Percentiles rank a stretch among this genome's conserved stretches.
These are phyloP conservation scores for Nakaseomyces kungkrabaensis DNA, from an alignment of 1,139 yeast genomes.

Conservation along the genomic window DNA sequence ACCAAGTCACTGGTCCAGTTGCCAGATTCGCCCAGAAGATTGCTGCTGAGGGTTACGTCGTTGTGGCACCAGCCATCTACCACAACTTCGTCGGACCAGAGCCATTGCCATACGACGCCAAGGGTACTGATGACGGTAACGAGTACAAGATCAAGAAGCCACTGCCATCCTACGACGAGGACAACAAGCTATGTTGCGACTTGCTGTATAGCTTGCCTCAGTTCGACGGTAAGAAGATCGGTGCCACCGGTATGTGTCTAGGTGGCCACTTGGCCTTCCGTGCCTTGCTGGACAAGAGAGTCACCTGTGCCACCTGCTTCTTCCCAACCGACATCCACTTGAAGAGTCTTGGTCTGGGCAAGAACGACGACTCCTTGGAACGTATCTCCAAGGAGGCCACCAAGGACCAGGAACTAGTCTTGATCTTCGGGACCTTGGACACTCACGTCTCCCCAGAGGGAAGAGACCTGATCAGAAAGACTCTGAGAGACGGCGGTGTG, in stretches of 20 bases:
- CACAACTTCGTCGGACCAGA: conserved; percentile 62
- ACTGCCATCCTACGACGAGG: conserved; percentile 67
- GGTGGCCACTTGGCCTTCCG: conserved; percentile 80
- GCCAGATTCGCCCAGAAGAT: conserved; percentile 66
- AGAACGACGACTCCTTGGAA: conserved; percentile 53
- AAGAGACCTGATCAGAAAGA: conserved; percentile 57
- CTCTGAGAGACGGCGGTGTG: conserved; percentile 50
- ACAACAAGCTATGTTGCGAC: conserved; percentile 53
- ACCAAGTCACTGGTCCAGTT: conserved; percentile 70
- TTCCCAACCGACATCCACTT: conserved; percentile 73
- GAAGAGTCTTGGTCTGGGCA: conserved; percentile 52
- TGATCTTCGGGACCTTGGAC: conserved; percentile 72
- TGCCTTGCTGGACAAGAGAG: conserved; percentile 56
- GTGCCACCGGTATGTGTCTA: conserved; percentile 81
- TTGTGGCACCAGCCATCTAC: conserved; percentile 68
- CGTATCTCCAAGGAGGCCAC: conserved; percentile 44
- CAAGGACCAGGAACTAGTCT: conserved; percentile 41
- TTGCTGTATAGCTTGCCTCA: conserved; percentile 48
- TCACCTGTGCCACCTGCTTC: conserved; percentile 62
- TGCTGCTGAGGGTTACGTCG: conserved; percentile 73
- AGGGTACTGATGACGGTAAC: conserved; percentile 73
- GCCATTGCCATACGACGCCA: conserved; percentile 57
- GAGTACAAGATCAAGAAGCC: conserved; percentile 57
- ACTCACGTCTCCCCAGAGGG: conserved; percentile 76
- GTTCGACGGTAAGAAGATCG: conserved; percentile 57